These are phyloP conservation scores for Suhomyces sp. DNA, from an alignment of 805 yeast species.

Conservation along the genomic window DNA sequence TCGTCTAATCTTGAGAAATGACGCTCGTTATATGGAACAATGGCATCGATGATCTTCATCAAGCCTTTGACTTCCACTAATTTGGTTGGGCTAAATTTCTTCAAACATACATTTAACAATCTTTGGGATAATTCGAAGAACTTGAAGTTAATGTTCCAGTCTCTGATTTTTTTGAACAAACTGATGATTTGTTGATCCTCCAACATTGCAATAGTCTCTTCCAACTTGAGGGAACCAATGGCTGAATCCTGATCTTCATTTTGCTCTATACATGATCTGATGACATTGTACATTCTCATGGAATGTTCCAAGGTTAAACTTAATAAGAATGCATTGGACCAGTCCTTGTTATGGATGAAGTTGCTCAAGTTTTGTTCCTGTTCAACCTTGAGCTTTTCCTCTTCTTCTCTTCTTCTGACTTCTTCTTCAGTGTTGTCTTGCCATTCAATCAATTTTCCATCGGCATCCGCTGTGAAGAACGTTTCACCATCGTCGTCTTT, in stretches of 20 bases:
- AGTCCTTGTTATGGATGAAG: constrained; percentile 65
- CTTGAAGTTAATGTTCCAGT: constrained; percentile 91
- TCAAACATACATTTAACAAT: constrained; percentile 62
- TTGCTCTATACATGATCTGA: constrained; percentile 58
- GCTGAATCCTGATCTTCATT: constrained; percentile 47
- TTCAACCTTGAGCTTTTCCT: constrained; percentile 61
- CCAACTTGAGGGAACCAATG: constrained; percentile 60
- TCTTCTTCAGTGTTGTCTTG: constrained; percentile 79
- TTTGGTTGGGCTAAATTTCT: constrained; percentile 50
- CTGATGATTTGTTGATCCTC: constrained; percentile 56
- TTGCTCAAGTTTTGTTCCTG: constrained; percentile 86
- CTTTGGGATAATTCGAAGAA: constrained; percentile 80
- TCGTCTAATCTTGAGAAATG: constrained; percentile 77
- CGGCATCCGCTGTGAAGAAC: constrained; percentile 89
- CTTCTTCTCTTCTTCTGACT: constrained; percentile 48
- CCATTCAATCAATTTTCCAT: constrained; percentile 90
- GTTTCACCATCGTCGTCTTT: constrained; percentile 66
- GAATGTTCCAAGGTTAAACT: constrained; percentile 90
- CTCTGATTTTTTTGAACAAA: constrained; percentile 75
- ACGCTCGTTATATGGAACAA: constrained; percentile 85
- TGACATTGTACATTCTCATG: constrained; percentile 76
- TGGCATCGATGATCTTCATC: constrained; percentile 64
- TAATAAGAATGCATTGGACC: constrained; percentile 84
- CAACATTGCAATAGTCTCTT: constrained; percentile 56
- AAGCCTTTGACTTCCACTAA: constrained; percentile 66